These are phyloP conservation scores for Colletotrichum eremochloae DNA, from an alignment of 2,329 filamentous ascomycete species.

Conservation along the genomic window DNA sequence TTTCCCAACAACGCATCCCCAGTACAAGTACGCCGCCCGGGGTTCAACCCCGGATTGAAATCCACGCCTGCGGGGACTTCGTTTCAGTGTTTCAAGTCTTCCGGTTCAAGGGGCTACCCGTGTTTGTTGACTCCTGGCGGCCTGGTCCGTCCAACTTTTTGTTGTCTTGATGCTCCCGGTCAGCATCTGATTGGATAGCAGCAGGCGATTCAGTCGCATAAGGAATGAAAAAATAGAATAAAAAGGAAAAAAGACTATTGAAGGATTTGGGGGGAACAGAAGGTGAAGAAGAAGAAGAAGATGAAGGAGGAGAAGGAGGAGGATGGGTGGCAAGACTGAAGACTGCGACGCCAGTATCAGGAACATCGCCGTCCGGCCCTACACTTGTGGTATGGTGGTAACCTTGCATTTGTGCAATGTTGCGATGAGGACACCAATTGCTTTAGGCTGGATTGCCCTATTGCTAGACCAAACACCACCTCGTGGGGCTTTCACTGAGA, in stretches of 20 bases:
- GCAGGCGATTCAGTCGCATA: background rate
- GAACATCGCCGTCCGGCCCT: background rate
- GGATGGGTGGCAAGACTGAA: background rate
- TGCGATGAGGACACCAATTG: slow-evolving; percentile 11
- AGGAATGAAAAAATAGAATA: background rate
- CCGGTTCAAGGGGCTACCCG: slow-evolving; percentile 29
- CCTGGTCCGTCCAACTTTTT: slow-evolving; percentile 4
- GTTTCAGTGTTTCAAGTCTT: slow-evolving; percentile 43
- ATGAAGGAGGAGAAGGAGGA: background rate
- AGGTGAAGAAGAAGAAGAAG: no score
- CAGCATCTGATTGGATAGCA: slow-evolving; percentile 17
- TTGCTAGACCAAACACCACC: background rate
- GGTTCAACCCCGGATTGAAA: slow-evolving; percentile 37
- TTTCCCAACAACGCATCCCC: slow-evolving; percentile 2
- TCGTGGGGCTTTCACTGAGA: background rate
- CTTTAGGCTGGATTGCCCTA: background rate
- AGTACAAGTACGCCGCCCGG: slow-evolving; percentile 21
- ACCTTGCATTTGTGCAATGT: slow-evolving; percentile 5
- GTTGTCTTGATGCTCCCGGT: slow-evolving; percentile 1
- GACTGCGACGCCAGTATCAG: background rate
- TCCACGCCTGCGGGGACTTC: slow-evolving; percentile 34
- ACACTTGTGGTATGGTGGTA: slow-evolving; percentile 5
- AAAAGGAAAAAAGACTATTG: no score
- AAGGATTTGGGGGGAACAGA: no score
- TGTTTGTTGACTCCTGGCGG: slow-evolving; percentile 20